These are phyloP conservation scores for Lactarius sp. DNA, from an alignment of 768 basidiomycete species.

Conservation along the genomic window DNA sequence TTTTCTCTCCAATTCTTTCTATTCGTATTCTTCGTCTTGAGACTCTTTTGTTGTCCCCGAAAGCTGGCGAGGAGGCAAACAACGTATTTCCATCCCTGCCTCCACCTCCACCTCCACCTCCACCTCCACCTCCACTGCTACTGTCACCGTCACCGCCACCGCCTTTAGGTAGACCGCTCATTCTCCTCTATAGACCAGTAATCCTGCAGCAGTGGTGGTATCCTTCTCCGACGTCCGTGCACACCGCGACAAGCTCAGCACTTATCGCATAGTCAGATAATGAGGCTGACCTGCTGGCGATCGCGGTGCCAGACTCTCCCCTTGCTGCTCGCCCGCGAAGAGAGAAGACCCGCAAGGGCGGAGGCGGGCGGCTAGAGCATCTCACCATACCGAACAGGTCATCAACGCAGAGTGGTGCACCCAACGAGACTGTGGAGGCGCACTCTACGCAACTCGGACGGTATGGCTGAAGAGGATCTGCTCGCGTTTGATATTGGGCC, in stretches of 20 bases:
- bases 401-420: conserved; percentile 7
- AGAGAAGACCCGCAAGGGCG: background rate
- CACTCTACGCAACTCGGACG: conserved; percentile 49
- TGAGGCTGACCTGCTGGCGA: conserved; percentile 19
- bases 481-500: conserved; percentile 37
- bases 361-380: background rate
- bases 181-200: conserved; percentile 19
- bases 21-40: background rate
- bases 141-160: conserved; percentile 12
- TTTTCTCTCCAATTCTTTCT: too few species aligned
- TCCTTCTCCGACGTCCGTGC: conserved; percentile 61
- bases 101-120: conserved; percentile 23
- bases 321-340: conserved; percentile 5
- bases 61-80: conserved; percentile 15
- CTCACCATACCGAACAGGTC: background rate
- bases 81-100: conserved; percentile 10
- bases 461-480: conserved; percentile 31
- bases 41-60: background rate
- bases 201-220: conserved; percentile 30
- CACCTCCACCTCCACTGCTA: too few species aligned
- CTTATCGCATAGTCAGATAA: background rate
- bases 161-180: background rate
- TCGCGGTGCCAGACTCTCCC: background rate
- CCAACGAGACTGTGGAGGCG: conserved; percentile 35
- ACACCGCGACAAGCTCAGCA: conserved; percentile 27